Conservation (phyloP, 2,329 filamentous ascomycete species). For the Helminthosporium solani region DNA sequence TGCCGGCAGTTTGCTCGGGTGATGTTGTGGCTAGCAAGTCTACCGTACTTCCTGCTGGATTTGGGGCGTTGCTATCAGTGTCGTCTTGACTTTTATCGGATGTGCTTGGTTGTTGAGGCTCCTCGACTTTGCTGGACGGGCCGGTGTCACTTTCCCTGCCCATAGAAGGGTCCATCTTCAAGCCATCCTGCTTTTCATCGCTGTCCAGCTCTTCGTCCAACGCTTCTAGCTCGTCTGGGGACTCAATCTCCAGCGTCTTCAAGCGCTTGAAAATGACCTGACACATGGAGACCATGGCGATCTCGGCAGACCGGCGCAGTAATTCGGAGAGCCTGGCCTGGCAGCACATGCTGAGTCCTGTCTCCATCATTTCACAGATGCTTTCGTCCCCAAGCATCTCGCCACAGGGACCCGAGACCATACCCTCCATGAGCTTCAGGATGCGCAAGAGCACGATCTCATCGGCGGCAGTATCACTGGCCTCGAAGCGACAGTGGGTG, state of each 20-base stretch:
- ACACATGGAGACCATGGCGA: constrained; percentile 98
- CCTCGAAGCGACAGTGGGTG: constrained; percentile 96
- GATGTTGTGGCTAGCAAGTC: constrained; percentile 46
- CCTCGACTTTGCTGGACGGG: constrained; percentile 37
- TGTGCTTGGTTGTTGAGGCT: constrained; percentile 32
- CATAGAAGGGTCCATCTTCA: constrained; percentile 81
- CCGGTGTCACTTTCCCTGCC: constrained; percentile 59
- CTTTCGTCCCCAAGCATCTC: constrained; percentile 96
- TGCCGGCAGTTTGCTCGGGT: constrained; percentile 49
- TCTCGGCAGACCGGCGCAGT: constrained; percentile 85
- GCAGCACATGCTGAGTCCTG: constrained; percentile 94
- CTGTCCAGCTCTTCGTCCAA: constrained; percentile 67
- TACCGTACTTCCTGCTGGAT: constrained; percentile 46
- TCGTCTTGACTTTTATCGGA: constrained; percentile 39
- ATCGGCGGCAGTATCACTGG: constrained; percentile 90
- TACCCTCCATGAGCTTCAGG: constrained; percentile 95
- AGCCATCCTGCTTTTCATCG: constrained; percentile 62
- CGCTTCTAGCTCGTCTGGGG: constrained; percentile 64
- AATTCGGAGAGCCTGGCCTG: constrained; percentile 89
- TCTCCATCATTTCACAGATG: constrained; percentile 99
- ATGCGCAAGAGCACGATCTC: constrained; percentile 95
- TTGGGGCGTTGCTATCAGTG: constrained; percentile 38
- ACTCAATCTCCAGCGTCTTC: constrained; percentile 79
- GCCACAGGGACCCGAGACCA: constrained; percentile 91
- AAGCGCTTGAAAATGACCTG: constrained; percentile 96